phyloP scores from a whole-genome alignment of 1,284 basidiomycete species.

The Cerrena zonata region DNA sequence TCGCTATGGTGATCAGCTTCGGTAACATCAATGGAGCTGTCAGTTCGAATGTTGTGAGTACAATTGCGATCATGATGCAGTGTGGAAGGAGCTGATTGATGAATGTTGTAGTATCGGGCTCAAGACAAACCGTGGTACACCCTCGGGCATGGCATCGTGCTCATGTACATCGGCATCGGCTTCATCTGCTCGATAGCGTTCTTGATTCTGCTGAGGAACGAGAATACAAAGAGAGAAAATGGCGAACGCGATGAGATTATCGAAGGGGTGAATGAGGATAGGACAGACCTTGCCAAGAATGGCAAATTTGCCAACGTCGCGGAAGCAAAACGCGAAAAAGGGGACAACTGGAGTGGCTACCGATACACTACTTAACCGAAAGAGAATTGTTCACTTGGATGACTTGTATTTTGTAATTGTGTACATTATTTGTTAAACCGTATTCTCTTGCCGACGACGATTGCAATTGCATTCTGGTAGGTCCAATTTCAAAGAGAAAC shows the following conservation, averaged over 20 bases:
- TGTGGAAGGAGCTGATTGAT: neutral
- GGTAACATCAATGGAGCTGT: conserved; percentile 45
- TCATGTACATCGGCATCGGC: conserved; percentile 45
- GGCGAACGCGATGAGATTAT: conserved; percentile 48
- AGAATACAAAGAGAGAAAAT: conserved; percentile 39
- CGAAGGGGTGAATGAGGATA: conserved; percentile 25
- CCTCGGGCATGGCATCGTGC: conserved; percentile 46
- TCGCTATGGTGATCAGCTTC: conserved; percentile 38
- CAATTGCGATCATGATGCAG: neutral
- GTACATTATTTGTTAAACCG: neutral
- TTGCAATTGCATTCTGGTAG: neutral
- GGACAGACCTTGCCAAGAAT: conserved; percentile 25
- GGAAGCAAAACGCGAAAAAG: conserved; percentile 34
- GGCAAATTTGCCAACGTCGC: conserved; percentile 29
- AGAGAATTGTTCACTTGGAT: neutral
- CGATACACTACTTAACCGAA: conserved; percentile 29
- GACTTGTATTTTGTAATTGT: neutral
- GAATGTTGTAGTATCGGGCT: conserved; percentile 15
- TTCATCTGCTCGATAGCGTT: conserved; percentile 36
- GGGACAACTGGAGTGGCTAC: conserved; percentile 35
- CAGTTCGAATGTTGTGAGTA: conserved; percentile 40
- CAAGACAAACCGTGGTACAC: conserved; percentile 39
- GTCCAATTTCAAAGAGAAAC: no score
- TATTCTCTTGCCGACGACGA: neutral
- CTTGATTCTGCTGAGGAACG: conserved; percentile 31